Percentiles rank a stretch among this genome's conserved stretches.
Evolutionary conservation across 495 filamentous ascomycete species (phyloP).

Genomic region (Ramalina intermedia): DNA sequence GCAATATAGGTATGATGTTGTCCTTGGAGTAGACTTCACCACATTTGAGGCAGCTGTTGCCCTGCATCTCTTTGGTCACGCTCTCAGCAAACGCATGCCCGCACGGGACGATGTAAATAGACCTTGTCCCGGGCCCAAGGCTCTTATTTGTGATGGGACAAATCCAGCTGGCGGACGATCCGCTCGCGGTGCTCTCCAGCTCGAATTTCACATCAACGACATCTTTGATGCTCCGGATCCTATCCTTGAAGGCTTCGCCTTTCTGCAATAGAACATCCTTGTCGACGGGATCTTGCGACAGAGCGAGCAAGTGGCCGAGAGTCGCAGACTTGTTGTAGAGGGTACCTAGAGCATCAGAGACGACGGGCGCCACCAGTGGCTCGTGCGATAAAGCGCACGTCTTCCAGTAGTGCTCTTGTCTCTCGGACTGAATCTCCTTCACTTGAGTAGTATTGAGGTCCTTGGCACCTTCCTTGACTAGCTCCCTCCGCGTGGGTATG

Average conservation of each 20-base stretch:
- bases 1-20: constrained; percentile 74
- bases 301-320: constrained; percentile 60
- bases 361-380: constrained; percentile 54
- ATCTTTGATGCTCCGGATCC: constrained; percentile 71
- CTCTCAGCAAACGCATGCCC: constrained; percentile 87
- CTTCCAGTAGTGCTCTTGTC: constrained; percentile 70
- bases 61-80: constrained; percentile 64
- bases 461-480: constrained; percentile 78
- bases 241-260: constrained; percentile 51
- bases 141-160: constrained; percentile 84
- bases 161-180: constrained; percentile 37
- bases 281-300: constrained; percentile 36
- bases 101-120: constrained; percentile 87
- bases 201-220: constrained; percentile 74
- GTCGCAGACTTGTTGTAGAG: constrained; percentile 94
- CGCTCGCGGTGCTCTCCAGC: not conserved
- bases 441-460: constrained; percentile 72
- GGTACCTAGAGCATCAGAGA: constrained; percentile 71
- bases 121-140: constrained; percentile 62
- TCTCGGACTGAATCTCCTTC: constrained; percentile 74
- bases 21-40: constrained; percentile 56
- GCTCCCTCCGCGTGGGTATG: constrained; percentile 88
- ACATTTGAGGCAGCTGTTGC: constrained; percentile 55
- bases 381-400: constrained; percentile 74
- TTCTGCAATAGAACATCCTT: constrained; percentile 31